Evolutionary conservation across 2,329 filamentous ascomycete species (phyloP), one percentile per base, ranked within the genome.

Genomic region (Talaromyces pinophilus): DNA sequence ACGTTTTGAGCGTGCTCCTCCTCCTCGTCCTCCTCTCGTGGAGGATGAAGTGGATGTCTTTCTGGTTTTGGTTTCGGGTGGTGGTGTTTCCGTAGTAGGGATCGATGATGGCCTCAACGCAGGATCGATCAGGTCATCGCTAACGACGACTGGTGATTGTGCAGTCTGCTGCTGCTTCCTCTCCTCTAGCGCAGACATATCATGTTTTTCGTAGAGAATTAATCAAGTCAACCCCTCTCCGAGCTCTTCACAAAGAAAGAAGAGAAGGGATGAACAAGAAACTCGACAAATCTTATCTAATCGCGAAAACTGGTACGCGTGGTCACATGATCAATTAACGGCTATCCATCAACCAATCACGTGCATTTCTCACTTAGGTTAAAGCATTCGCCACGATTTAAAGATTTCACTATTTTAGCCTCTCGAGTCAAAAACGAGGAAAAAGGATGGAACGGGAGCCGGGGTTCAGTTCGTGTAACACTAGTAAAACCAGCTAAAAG

Each of bases 261-360:
- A 11, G n/a, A 35, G 30, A 42, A 59, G 11, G 4, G 19, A 28
- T 19, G 11, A 28, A 8, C 15, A 1, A 17, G 25, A 25, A 25
- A 25, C 25, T 25, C 48, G 25, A 52, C 48, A n/a, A 52, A 35
- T 59, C 35, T 19, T 57, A 52, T 46, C 38, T 30, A 59, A 66
- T 55, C 64, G 64, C 64, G 64, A 50, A 28, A 52, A n/a, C 17
- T 1, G 15, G 44, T 13, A 59, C 65, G 65, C 65, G 65, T 55
- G 55, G 11, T 67, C 65, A 67, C 65, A 55, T 67, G 65, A 72
- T 38, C 28, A 48, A 59, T 57, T 54, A 19, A 52, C 4, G 7
- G 10, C 25, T 8, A 17, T 17, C 5, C 5, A 52, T 52, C 22
- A 17, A 52, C 13, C 48, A 22, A 54, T 42, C 54, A 57, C 10